Evolutionary conservation across 2,329 filamentous ascomycete genomes (phyloP).

Genomic region (Leptographium radiaticola): DNA sequence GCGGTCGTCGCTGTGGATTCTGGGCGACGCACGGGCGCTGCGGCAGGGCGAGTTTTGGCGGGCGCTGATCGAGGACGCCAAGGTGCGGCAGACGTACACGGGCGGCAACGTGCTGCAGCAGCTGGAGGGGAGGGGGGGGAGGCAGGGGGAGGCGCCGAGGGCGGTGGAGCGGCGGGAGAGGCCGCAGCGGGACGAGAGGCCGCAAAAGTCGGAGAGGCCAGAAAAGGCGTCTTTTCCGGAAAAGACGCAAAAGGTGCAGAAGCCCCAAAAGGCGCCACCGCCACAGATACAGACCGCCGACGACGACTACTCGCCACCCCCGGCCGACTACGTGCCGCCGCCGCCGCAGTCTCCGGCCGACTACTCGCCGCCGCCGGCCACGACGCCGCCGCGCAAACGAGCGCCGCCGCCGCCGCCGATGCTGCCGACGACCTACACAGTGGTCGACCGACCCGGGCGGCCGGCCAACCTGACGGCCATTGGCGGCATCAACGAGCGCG

Average conservation of each 20-base stretch:
- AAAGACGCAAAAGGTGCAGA: background rate
- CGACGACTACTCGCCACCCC: too few relatives aligned
- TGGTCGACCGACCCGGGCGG: constrained; percentile 6
- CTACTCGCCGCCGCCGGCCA: constrained; percentile 9
- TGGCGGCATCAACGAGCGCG: constrained; percentile 18
- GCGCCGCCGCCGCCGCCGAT: constrained; percentile 6
- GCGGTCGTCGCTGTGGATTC: constrained; percentile 90
- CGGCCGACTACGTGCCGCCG: too few relatives aligned
- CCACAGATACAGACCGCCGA: too few relatives aligned
- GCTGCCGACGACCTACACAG: constrained; percentile 8
- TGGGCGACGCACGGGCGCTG: constrained; percentile 81
- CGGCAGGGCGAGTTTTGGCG: constrained; percentile 85
- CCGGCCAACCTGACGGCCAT: constrained; percentile 2
- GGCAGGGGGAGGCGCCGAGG: background rate
- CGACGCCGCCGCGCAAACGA: constrained; percentile 2
- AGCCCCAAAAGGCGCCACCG: background rate
- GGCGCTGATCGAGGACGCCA: constrained; percentile 72
- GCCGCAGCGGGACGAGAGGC: background rate
- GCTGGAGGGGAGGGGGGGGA: constrained; percentile 25
- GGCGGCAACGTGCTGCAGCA: constrained; percentile 43
- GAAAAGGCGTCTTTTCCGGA: background rate
- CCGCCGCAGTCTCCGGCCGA: background rate
- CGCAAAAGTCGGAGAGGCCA: background rate
- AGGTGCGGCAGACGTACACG: constrained; percentile 61
- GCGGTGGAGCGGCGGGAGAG: background rate